phyloP scores from a whole-genome alignment of 2,329 filamentous ascomycete species.

The Hymenoscyphus occultus region DNA sequence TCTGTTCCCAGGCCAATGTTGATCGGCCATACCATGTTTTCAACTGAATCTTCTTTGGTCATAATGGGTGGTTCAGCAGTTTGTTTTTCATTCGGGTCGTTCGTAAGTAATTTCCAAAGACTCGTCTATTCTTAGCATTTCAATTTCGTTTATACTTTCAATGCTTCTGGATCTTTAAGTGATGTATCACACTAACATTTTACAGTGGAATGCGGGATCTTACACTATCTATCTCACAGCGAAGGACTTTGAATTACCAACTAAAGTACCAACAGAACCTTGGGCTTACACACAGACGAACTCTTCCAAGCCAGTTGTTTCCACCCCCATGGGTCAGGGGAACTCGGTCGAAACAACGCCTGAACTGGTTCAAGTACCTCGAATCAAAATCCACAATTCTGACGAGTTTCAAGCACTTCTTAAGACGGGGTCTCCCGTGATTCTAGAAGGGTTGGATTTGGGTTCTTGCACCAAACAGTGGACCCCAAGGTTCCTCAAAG shows the following conservation, averaged over 20 bases:
- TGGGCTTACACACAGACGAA: conserved; percentile 30
- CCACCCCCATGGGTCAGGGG: not conserved
- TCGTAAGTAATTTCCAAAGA: conserved; percentile 54
- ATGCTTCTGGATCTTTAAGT: not conserved
- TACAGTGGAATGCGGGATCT: conserved; percentile 2
- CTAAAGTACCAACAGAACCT: not conserved
- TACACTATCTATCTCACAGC: not conserved
- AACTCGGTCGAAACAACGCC: not conserved
- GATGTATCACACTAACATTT: not conserved
- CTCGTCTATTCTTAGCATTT: not conserved
- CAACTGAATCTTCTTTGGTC: conserved; percentile 49
- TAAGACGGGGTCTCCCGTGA: conserved; percentile 54
- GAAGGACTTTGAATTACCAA: not conserved
- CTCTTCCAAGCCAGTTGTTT: not conserved
- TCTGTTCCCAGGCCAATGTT: conserved; percentile 59
- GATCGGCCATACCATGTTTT: conserved; percentile 61
- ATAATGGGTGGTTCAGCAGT: conserved; percentile 79
- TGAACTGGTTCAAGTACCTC: conserved; percentile 43
- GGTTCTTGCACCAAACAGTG: conserved; percentile 66
- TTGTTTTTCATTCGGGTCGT: conserved; percentile 88
- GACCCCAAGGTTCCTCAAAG: conserved; percentile 65
- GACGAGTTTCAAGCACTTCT: conserved; percentile 61
- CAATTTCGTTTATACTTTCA: not conserved
- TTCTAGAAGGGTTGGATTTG: conserved; percentile 64
- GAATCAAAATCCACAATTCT: conserved; percentile 49